Evolutionary conservation across 768 basidiomycete species (phyloP).

Genomic region (Amylocystis lapponica): DNA sequence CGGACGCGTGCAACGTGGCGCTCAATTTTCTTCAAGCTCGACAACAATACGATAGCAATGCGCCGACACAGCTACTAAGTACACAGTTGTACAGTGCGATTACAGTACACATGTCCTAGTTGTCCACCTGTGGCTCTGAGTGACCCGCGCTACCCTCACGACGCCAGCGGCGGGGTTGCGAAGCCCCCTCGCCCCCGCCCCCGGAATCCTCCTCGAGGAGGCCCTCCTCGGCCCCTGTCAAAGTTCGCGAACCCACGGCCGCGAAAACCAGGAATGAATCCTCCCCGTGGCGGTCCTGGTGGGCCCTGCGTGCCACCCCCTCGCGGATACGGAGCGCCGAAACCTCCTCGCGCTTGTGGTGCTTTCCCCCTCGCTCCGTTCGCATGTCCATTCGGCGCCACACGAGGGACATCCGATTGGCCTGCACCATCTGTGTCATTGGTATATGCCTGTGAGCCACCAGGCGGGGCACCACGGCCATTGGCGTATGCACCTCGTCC

Average conservation of each 20-base stretch:
- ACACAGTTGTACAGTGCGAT: constrained; percentile 4
- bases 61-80: neutral
- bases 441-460: constrained; percentile 16
- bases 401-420: neutral
- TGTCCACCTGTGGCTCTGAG: too few species aligned
- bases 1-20: too few species aligned
- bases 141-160: too few species aligned
- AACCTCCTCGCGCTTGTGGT: constrained; percentile 3
- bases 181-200: constrained; percentile 25
- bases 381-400: neutral
- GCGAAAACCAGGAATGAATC: constrained; percentile 15
- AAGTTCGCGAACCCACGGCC: constrained; percentile 27
- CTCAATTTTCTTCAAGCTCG: constrained; percentile 51
- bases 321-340: neutral
- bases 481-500: constrained; percentile 30
- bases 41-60: constrained; percentile 6
- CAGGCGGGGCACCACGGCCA: constrained; percentile 14
- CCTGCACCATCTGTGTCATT: neutral
- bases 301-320: constrained; percentile 10
- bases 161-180: neutral
- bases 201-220: constrained; percentile 17
- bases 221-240: constrained; percentile 31
- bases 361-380: constrained; percentile 11
- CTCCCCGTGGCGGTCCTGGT: constrained; percentile 17
- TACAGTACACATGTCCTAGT: too few species aligned